Conservation (phyloP, 176 grass and related monocot species). For the Guadua angustifolia region DNA sequence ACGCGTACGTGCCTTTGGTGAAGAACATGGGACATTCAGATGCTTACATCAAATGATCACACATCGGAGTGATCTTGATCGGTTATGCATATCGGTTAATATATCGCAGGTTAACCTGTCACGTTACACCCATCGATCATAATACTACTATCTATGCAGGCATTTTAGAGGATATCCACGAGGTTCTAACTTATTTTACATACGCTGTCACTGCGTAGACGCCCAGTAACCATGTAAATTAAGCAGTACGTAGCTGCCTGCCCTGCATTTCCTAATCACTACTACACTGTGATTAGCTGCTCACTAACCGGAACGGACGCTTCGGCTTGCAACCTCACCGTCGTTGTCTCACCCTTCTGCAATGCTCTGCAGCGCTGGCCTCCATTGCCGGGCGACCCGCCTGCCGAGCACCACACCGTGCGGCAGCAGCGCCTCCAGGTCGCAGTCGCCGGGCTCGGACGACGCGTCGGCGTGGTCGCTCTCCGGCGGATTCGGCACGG, state of each 20-base stretch:
- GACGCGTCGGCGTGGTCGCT: neutral
- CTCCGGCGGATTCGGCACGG: neutral
- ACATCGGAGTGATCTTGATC: no score
- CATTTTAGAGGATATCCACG: slow-evolving; percentile 7
- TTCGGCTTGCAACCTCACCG: neutral
- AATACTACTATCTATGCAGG: no score
- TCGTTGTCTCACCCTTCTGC: slow-evolving; percentile 54
- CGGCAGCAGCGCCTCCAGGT: slow-evolving; percentile 42
- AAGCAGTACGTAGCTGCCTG: neutral
- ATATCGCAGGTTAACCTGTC: neutral
- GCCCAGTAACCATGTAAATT: neutral
- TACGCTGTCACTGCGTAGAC: neutral
- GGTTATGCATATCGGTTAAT: neutral
- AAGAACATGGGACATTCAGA: neutral
- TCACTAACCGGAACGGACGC: neutral
- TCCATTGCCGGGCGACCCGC: slow-evolving; percentile 61
- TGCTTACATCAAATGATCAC: neutral
- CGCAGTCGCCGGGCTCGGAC: slow-evolving; percentile 36
- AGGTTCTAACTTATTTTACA: slow-evolving; percentile 47
- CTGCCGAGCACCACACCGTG: slow-evolving; percentile 35
- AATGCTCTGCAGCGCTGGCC: slow-evolving; percentile 81
- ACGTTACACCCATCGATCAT: slow-evolving; percentile 26
- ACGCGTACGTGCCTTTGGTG: neutral
- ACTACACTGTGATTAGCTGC: neutral
- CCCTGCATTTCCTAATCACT: neutral